These are phyloP conservation scores for Rhizopus stolonifer DNA, from an alignment of 371 early-diverging fungal species.

Conservation along the genomic window DNA sequence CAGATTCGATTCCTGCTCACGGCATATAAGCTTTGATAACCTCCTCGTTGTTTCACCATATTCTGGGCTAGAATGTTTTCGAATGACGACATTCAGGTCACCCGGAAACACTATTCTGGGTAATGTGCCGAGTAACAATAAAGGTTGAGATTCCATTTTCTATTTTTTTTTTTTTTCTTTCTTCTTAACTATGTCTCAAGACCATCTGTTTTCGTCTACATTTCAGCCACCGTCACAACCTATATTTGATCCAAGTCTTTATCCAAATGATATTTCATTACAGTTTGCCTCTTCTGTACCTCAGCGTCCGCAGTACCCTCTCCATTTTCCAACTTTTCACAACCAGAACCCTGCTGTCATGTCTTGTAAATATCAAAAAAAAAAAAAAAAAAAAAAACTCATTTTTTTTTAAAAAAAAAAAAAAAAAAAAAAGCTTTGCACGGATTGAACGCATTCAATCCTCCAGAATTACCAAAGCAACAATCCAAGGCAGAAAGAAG, in stretches of 20 bases:
- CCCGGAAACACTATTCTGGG: not conserved
- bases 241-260: constrained; percentile 8
- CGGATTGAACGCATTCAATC: no score
- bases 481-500: constrained; percentile 62
- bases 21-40: no score
- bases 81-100: constrained; percentile 7
- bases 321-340: constrained; percentile 2
- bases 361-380: no score
- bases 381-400: no score
- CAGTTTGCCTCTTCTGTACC: constrained; percentile 31
- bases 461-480: not conserved
- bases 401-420: no score
- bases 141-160: not conserved
- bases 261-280: constrained; percentile 18
- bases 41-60: no score
- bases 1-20: no score
- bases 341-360: constrained; percentile 6
- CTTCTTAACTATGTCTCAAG: constrained; percentile 20
- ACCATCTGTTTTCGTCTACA: constrained; percentile 9
- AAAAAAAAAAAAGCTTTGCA: no score
- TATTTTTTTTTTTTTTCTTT: not conserved
- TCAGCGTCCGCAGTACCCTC: constrained; percentile 3
- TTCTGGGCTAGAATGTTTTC: constrained; percentile 2
- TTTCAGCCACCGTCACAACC: constrained; percentile 9
- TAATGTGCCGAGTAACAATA: not conserved